Conservation (phyloP, 1,139 yeast species). For the Wickerhamomyces sp. region DNA sequence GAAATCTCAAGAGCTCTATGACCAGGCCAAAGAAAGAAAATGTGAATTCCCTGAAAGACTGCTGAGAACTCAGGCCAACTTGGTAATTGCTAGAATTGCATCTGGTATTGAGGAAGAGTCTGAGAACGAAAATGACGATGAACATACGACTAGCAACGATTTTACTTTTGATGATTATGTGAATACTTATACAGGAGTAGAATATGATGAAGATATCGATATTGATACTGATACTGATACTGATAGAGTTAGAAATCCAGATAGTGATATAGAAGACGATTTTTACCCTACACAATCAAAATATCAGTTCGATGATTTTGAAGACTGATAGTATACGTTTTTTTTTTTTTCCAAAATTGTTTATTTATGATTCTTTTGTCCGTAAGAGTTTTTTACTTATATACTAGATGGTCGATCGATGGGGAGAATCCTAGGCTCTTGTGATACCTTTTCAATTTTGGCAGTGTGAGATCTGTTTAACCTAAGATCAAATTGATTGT, state of each 20-base stretch:
- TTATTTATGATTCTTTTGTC: not conserved
- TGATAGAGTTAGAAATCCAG: constrained; percentile 1
- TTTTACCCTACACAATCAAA: not conserved
- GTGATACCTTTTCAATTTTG: constrained; percentile 3
- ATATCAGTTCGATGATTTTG: not conserved
- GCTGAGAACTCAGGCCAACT: constrained; percentile 10
- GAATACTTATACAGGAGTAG: no score
- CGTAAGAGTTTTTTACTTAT: not conserved
- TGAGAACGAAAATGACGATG: not conserved
- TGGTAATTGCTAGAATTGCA: constrained; percentile 6
- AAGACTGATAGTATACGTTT: not conserved
- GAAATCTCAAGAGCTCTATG: constrained; percentile 9
- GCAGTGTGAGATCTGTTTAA: constrained; percentile 12
- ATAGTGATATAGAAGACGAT: constrained; percentile 6
- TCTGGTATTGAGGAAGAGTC: constrained; percentile 3
- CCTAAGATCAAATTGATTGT: constrained; percentile 10
- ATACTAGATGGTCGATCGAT: not conserved
- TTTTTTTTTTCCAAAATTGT: not conserved
- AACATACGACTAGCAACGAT: not conserved
- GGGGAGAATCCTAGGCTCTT: constrained; percentile 1
- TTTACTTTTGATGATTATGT: not conserved
- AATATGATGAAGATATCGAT: not conserved
- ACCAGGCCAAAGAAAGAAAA: constrained; percentile 6
- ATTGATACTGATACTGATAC: not conserved
- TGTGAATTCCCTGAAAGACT: constrained; percentile 16